Percentiles rank a stretch among this genome's conserved stretches.
These are phyloP conservation scores for Trichothecium roseum DNA, from an alignment of 2,329 filamentous ascomycete species.

Conservation along the genomic window DNA sequence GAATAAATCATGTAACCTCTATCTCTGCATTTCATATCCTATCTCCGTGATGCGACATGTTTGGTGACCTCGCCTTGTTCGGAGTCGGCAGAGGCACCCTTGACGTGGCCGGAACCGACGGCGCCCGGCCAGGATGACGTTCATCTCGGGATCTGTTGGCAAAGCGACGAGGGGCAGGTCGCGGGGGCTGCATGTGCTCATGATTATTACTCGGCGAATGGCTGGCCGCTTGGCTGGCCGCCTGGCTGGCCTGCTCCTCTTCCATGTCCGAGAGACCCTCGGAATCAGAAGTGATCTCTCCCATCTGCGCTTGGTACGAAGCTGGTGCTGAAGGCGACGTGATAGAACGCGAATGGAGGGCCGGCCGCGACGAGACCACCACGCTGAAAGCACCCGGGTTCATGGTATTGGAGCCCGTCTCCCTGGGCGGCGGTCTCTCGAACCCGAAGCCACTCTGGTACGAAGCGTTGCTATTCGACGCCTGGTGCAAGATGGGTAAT, in stretches of 20 bases:
- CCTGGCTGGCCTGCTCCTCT: conserved; percentile 33
- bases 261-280: conserved; percentile 78
- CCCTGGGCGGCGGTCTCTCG: conserved; percentile 57
- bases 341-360: conserved; percentile 69
- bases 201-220: conserved; percentile 51
- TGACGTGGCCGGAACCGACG: conserved; percentile 18
- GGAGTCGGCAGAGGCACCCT: conserved; percentile 20
- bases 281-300: conserved; percentile 64
- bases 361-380: conserved; percentile 41
- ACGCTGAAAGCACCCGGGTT: conserved; percentile 48
- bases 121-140: conserved; percentile 22
- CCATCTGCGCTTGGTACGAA: conserved; percentile 42
- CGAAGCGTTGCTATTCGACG: conserved; percentile 58
- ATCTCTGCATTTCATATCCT: neutral
- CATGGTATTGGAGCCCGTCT: conserved; percentile 51
- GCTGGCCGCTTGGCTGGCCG: conserved; percentile 39
- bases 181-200: conserved; percentile 46
- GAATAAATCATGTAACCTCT: neutral
- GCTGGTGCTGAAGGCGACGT: conserved; percentile 64
- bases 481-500: conserved; percentile 79
- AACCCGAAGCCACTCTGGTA: conserved; percentile 78
- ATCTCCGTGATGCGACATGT: conserved; percentile 4
- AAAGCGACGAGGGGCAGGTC: conserved; percentile 26
- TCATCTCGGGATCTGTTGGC: conserved; percentile 22
- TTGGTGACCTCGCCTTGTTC: conserved; percentile 4